These are phyloP conservation scores for Umbelopsis isabellina DNA, from an alignment of 192 early-diverging fungal genomes.

Conservation along the genomic window DNA sequence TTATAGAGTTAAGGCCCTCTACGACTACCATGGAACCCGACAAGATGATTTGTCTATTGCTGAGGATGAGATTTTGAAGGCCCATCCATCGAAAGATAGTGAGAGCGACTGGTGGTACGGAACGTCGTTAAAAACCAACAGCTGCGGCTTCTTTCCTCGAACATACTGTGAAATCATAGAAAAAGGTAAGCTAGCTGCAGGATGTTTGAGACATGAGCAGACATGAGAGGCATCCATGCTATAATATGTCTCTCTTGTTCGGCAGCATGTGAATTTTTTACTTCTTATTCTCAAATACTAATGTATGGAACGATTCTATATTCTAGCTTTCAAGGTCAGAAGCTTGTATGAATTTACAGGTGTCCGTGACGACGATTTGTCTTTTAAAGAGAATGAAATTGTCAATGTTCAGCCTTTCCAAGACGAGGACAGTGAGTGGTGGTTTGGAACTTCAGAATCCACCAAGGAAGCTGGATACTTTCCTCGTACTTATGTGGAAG, in stretches of 20 bases:
- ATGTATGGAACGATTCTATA: background rate
- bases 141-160: conserved; percentile 66
- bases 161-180: conserved; percentile 56
- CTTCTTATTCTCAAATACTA: background rate
- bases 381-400: conserved; percentile 51
- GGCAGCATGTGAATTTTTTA: background rate
- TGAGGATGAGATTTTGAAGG: conserved; percentile 56
- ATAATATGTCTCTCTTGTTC: background rate
- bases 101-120: conserved; percentile 75
- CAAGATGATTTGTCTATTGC: conserved; percentile 61
- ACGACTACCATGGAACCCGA: conserved; percentile 55
- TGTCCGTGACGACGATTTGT: conserved; percentile 57
- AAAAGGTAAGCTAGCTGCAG: conserved; percentile 30
- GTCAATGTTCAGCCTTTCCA: conserved; percentile 55
- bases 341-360: conserved; percentile 54
- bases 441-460: conserved; percentile 56
- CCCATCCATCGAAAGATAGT: conserved; percentile 54
- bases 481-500: conserved; percentile 61
- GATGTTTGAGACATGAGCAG: background rate
- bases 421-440: conserved; percentile 70
- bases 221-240: background rate
- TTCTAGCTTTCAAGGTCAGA: conserved; percentile 39
- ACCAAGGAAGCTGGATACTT: conserved; percentile 59
- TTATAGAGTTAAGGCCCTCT: conserved; percentile 42
- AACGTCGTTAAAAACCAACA: conserved; percentile 33